A percentile compares a stretch with the other conserved stretches of the same genome.
These are phyloP conservation scores for Aphanoascus verrucosus DNA, from an alignment of 2,329 filamentous ascomycete species.

Conservation along the genomic window DNA sequence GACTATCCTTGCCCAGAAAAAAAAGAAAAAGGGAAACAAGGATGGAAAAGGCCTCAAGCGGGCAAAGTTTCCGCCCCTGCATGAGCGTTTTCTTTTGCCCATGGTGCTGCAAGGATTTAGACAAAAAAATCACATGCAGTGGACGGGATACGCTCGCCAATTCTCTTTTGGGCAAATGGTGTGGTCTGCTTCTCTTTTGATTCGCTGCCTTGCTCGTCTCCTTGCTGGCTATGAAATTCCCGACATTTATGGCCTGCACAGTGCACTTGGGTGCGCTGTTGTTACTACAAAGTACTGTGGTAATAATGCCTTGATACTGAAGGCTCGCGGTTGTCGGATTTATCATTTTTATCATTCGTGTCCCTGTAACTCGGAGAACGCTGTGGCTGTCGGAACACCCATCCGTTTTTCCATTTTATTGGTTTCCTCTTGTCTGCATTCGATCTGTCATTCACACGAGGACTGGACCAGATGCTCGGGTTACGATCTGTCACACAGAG, in stretches of 20 bases:
- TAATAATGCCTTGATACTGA: no score
- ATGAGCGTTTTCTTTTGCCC: constrained; percentile 5
- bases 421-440: background rate
- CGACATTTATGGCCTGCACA: background rate
- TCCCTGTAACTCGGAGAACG: no score
- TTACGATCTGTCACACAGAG: background rate
- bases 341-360: no score
- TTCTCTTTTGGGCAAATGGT: background rate
- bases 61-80: constrained; percentile 7
- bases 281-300: no score
- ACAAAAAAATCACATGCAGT: background rate
- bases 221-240: background rate
- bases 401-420: background rate
- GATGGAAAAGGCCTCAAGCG: background rate
- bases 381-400: no score
- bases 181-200: background rate
- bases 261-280: no score
- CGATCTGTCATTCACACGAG: no score
- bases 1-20: background rate
- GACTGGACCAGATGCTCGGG: background rate
- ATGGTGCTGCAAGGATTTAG: constrained; percentile 4
- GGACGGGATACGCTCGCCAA: background rate
- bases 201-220: constrained; percentile 4
- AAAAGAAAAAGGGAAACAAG: background rate
- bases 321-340: no score